Evolutionary conservation across 306 rosid species (phyloP), one percentile per base, ranked within the genome.

Genomic region (Urtica urens): DNA sequence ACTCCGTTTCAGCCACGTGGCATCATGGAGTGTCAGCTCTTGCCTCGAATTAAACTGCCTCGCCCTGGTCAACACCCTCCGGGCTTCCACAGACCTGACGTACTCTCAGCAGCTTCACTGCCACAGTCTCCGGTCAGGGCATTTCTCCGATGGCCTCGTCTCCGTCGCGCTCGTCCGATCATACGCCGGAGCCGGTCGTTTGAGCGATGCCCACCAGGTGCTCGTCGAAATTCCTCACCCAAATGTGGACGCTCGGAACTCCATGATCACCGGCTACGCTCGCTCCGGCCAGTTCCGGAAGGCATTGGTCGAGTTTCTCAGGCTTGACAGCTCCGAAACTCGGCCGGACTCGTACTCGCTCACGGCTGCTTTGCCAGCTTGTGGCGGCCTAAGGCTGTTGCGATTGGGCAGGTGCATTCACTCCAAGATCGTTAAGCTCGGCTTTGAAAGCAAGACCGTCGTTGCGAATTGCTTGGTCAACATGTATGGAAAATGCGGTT

Each of bases 401-500:
- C 65, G 25, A 23, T 41, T 76, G 23, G 87, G 87, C 34, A 60
- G 57, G 48, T 66, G 80, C 7, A 62, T 81, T 59, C 95, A 81
- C 65, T 58, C 70, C 46, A 76, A 69, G 72, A 42, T 51, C 18
- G 45, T 71, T 48, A 76, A 71, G 70, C 49, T 62, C 31, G 93
- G 87, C 12, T 15, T 81, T 38, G 62, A 14, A 46, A 7, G 27
- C 37, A 55, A 49, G 51, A 62, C 35, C 28, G 64, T 78, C 49
- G 66, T 73, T 71, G 77, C 71, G 4, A 81, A 78, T 16, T 76
- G 95, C 67, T 78, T 78, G 82, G 69, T 76, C 64, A 74, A 76
- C 51, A 78, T 76, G 95, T 86, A 78, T 66, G 93, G 87, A 23
- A 81, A 81, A 81, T 81, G 87, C 2, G 75, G 83, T 2, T 69